These are phyloP conservation scores for Torulaspora indica DNA, from an alignment of 805 yeast species.

Conservation along the genomic window DNA sequence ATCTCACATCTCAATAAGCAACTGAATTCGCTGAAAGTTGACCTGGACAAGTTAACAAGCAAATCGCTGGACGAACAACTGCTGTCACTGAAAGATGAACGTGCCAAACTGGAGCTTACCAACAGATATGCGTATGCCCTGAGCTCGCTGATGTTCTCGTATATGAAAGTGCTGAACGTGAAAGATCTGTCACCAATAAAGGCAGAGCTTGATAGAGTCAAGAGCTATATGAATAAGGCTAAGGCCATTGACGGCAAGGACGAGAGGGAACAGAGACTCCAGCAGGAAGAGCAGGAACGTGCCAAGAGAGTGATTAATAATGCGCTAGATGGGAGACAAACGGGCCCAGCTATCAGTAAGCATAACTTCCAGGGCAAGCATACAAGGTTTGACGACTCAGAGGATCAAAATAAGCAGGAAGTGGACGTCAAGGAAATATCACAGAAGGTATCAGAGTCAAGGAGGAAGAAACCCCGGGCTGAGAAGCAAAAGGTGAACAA, in stretches of 20 bases:
- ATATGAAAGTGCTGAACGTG: conserved; percentile 27
- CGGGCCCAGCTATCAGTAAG: conserved; percentile 49
- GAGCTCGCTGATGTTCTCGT: conserved; percentile 31
- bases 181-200: conserved; percentile 46
- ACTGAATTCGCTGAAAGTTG: conserved; percentile 19
- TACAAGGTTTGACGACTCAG: conserved; percentile 41
- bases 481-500: conserved; percentile 8
- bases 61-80: conserved; percentile 31
- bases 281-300: conserved; percentile 34
- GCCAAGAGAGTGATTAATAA: conserved; percentile 46
- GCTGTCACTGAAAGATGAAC: conserved; percentile 20
- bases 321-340: conserved; percentile 39
- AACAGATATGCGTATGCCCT: conserved; percentile 30
- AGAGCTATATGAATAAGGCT: conserved; percentile 58
- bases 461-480: conserved; percentile 4
- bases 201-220: conserved; percentile 62
- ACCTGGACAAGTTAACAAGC: conserved; percentile 20
- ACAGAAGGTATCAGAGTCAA: conserved; percentile 3
- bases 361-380: conserved; percentile 52
- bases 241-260: conserved; percentile 29
- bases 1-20: conserved; percentile 25
- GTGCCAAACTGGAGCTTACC: conserved; percentile 23
- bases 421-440: conserved; percentile 1
- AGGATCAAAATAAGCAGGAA: conserved; percentile 9
- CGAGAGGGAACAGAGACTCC: conserved; percentile 26